Base-by-base conservation (phyloP, 2,329 filamentous ascomycete genomes). In the Boeremia lycopersici region DNA sequence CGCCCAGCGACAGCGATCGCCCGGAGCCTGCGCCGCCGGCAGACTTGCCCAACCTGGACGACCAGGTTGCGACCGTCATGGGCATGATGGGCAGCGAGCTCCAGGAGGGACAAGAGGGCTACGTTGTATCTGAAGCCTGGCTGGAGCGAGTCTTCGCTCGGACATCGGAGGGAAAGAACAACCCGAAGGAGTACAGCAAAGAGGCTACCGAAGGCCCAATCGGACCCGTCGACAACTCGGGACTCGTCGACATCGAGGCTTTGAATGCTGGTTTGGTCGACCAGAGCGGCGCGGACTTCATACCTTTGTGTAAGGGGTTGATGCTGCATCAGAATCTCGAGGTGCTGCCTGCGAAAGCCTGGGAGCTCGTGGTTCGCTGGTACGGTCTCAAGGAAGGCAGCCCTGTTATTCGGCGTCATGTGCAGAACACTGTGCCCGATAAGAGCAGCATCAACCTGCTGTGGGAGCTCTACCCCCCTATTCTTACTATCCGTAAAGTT, bases 161-260 rank as follows among this genome's bases (percentile, higher is more conserved):
- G 28, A 73, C 70, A 4, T 61, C 70, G 26, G 71, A 75, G 33
- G 70, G 73, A 44, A 59, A 53, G 39, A 56, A 50, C 55, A 62
- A 60, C 29, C 81, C 80, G 17, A 80, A 82, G 58, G 82, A 84
- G 46, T 78, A 77, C 34, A 78, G 82, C 56, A 89, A 89, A 59
- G 77, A 81, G n/a, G 82, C 83, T 9, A 71, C 80, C 10, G 82
- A 87, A 53, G 85, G 84, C 6, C 82, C 85, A 4, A 83, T 95
- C 51, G 92, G 92, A 1, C 89, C 90, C 0, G 84, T 98, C 29
- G 91, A 97, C 78, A 97, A 97, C 70, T 86, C 89, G 0, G 89
- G 93, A 69, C 87, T 97, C 42, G 74, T 73, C 15, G 72, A 74
- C 31, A 48, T 58, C 45, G 65, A 65, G 23, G 51, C 60, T 7